phyloP scores from a whole-genome alignment of 257 asterid species.

The Eucommia ulmoides region DNA sequence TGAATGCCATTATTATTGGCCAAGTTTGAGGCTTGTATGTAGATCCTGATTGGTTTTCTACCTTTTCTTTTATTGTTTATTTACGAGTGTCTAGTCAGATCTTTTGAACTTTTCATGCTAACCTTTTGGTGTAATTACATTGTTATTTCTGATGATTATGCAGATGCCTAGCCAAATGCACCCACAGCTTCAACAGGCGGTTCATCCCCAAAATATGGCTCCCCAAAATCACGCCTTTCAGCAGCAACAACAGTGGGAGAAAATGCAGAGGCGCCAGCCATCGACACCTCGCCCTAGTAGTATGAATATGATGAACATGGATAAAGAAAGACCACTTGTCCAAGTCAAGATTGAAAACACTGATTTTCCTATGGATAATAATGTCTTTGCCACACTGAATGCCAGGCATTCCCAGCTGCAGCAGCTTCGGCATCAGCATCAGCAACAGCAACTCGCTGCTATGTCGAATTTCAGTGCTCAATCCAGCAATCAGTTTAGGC shows the following conservation, averaged over 20 bases:
- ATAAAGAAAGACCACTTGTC: conserved; percentile 71
- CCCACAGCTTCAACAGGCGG: conserved; percentile 71
- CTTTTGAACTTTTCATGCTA: not conserved
- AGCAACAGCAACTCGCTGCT: conserved; percentile 78
- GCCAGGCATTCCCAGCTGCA: conserved; percentile 51
- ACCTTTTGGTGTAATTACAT: not conserved
- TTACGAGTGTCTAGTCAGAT: too few species aligned
- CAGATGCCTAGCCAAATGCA: conserved; percentile 74
- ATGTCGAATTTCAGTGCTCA: conserved; percentile 52
- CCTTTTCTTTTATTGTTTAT: too few species aligned
- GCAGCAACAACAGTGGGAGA: conserved; percentile 79
- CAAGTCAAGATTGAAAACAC: conserved; percentile 89
- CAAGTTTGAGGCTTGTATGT: not conserved
- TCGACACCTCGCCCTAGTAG: conserved; percentile 52
- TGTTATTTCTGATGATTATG: conserved; percentile 3
- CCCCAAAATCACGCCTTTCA: conserved; percentile 53
- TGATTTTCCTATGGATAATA: conserved; percentile 61
- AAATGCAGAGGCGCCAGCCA: conserved; percentile 70
- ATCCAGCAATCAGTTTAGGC: conserved; percentile 61
- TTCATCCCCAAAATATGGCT: conserved; percentile 50
- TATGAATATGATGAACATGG: conserved; percentile 48
- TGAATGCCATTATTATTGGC: too few species aligned
- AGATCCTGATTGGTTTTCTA: not conserved
- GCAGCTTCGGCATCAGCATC: conserved; percentile 62
- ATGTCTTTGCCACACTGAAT: conserved; percentile 39